phyloP scores from a whole-genome alignment of 495 filamentous ascomycete species.

The Penicillium maclennaniae region DNA sequence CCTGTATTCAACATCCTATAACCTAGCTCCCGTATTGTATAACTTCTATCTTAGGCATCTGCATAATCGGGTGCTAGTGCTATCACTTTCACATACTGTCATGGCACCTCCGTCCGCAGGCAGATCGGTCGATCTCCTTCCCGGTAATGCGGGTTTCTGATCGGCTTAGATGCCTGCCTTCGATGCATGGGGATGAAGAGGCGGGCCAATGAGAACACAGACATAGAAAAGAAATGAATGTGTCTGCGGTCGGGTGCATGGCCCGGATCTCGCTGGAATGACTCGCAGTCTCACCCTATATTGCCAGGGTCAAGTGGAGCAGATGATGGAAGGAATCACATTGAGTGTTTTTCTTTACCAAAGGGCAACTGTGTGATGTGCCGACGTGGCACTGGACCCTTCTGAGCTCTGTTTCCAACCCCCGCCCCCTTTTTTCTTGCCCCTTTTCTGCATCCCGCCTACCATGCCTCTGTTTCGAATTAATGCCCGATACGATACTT shows the following conservation, averaged over 20 bases:
- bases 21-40: not conserved
- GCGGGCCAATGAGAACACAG: conserved; percentile 11
- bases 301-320: conserved; percentile 27
- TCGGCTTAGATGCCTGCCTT: conserved; percentile 24
- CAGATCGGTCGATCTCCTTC: conserved; percentile 13
- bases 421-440: not conserved
- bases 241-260: conserved; percentile 11
- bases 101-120: conserved; percentile 5
- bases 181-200: conserved; percentile 16
- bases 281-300: conserved; percentile 21
- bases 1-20: not conserved
- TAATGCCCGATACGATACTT: conserved; percentile 1
- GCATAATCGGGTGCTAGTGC: not conserved
- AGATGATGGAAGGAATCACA: not conserved
- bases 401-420: not conserved
- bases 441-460: not conserved
- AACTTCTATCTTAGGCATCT: not conserved
- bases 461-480: conserved; percentile 7
- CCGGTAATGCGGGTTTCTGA: conserved; percentile 23
- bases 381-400: not conserved
- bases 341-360: not conserved
- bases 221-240: conserved; percentile 6
- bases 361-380: not conserved
- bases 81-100: not conserved
- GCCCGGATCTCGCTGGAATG: conserved; percentile 14